Conservation (phyloP, 495 filamentous ascomycete genomes). For the Penicillium arizonense region DNA sequence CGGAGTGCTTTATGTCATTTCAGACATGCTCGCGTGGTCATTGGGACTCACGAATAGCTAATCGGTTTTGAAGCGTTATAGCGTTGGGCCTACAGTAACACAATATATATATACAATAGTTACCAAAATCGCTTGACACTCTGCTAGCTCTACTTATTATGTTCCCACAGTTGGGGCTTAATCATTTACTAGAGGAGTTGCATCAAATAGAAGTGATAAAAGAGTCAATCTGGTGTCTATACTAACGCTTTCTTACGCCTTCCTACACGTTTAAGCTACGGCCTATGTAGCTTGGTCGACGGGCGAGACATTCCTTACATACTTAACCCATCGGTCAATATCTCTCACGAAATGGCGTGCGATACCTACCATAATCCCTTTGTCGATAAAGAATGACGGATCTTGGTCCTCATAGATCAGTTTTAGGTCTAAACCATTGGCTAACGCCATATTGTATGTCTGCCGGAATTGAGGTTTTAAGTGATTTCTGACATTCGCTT, state of each 20-base stretch:
- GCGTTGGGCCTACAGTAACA: no score
- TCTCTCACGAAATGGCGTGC: conserved; percentile 16
- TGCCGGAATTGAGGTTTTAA: conserved; percentile 19
- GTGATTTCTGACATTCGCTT: conserved; percentile 15
- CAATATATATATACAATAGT: no score
- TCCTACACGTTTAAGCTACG: background rate
- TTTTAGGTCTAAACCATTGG: conserved; percentile 20
- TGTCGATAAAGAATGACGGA: conserved; percentile 13
- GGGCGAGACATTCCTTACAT: background rate
- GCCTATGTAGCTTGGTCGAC: conserved; percentile 1
- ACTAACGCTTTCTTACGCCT: background rate
- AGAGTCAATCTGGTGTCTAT: background rate
- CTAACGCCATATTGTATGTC: conserved; percentile 11
- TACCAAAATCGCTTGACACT: no score
- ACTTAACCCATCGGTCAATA: conserved; percentile 16
- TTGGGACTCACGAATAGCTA: background rate
- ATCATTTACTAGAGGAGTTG: background rate
- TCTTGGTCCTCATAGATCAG: conserved; percentile 21
- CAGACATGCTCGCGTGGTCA: background rate
- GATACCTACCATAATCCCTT: conserved; percentile 14
- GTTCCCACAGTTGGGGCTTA: background rate
- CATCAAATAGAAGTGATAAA: background rate
- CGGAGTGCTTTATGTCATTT: conserved; percentile 1
- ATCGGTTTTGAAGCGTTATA: no score
- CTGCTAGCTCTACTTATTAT: background rate